A percentile compares a stretch with the other conserved stretches of the same genome.
These are phyloP conservation scores for Stagonosporopsis rhizophila DNA, from an alignment of 2,329 filamentous ascomycete genomes.

Conservation along the genomic window DNA sequence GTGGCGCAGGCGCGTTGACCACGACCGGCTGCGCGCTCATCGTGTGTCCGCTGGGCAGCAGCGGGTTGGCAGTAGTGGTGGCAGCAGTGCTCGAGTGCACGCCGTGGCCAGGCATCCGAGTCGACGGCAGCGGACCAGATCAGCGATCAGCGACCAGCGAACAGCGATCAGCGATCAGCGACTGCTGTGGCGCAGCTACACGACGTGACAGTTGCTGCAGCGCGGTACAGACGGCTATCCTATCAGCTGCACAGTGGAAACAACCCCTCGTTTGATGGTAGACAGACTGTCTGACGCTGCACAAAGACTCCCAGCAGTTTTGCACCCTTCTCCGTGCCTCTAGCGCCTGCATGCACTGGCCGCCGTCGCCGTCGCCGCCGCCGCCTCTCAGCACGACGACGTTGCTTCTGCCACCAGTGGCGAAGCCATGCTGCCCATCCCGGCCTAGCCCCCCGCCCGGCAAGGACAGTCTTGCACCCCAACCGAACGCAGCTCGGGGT, in stretches of 20 bases:
- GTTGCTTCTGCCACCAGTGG: conserved; percentile 9
- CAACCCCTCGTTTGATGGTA: neutral
- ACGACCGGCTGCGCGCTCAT: conserved; percentile 41
- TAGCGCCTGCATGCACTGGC: conserved; percentile 2
- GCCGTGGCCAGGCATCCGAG: conserved; percentile 37
- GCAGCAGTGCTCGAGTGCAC: conserved; percentile 36
- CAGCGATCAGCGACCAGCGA: conserved; percentile 3
- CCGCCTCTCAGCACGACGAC: conserved; percentile 4
- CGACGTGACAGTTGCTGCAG: neutral
- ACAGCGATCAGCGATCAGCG: neutral
- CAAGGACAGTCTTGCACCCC: neutral
- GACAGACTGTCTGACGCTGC: neutral
- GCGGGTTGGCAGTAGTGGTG: conserved; percentile 12
- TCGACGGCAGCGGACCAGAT: no score
- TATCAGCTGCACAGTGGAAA: no score
- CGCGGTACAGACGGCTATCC: no score
- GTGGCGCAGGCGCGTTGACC: conserved; percentile 37
- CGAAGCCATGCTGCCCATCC: neutral
- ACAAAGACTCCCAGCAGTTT: neutral
- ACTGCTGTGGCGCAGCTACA: conserved; percentile 9
- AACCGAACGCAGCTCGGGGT: conserved; percentile 7
- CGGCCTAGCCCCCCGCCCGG: neutral
- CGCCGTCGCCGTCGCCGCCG: no score
- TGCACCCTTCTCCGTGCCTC: neutral
- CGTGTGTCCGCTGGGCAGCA: conserved; percentile 21